Evolutionary conservation across 73 alveolate species (phyloP), one percentile per base, ranked within the genome.

Genomic region (Effrenium voratum): DNA sequence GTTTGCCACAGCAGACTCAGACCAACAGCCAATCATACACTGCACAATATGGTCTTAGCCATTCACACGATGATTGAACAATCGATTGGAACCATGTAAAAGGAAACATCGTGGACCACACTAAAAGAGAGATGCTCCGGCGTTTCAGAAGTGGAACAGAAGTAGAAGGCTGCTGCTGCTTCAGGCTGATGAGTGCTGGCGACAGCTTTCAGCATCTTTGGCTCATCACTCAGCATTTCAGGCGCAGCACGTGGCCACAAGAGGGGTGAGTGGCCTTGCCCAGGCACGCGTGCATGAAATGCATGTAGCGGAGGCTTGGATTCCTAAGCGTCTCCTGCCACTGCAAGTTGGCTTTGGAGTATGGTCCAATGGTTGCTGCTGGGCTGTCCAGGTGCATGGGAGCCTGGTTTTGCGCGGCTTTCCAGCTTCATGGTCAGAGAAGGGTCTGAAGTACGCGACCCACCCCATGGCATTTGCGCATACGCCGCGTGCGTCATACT

Each of bases 371-470:
- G 30, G 30, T 60, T 36, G 34, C 30, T 57, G 72, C 72, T 57
- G 28, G 16, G 72, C 72, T 57, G 72, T 28, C 38, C 68, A 91
- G 98, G 98, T 91, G 26, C 91, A 80, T 19, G 85, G 85, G 6
- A 75, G 98, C 80, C 45, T 91, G 59, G 91, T 91, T 30, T 52
- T 91, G 38, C 98, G 98, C 4, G 98, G 98, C 24, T 91, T 91
- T 45, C 98, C 98, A 30, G 57, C 98, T 47, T 91, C 98, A 5
- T 91, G 98, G 98, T 91, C 98, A 47, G 98, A 91, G 82, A 91
- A 91, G 82, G 98, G 98, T 22, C 70, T 91, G 76, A 91, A 91
- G 98, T 90, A 75, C 96, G 85, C 87, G 24, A 52, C 96, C 26
- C 46, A 36, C 49, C 45, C 32, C 4, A 10, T n/a, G n/a, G n/a